Evolutionary conservation across 2,329 filamentous ascomycete species (phyloP).

Genomic region (Colletotrichum sp.): DNA sequence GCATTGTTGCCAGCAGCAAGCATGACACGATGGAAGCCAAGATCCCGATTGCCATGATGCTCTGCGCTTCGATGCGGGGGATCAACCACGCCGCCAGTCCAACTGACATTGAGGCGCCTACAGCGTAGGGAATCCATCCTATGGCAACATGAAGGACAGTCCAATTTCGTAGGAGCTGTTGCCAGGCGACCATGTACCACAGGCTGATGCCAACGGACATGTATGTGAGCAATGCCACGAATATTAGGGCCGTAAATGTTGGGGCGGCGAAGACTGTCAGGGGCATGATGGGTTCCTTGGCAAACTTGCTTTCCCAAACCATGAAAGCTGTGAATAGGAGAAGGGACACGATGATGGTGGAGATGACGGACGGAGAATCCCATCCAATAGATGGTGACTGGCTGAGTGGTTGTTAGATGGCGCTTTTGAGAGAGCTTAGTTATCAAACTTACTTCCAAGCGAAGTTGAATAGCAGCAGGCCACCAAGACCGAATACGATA

Average conservation of each 20-base stretch:
- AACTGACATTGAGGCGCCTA: neutral
- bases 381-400: neutral
- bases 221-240: neutral
- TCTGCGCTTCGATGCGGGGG: neutral
- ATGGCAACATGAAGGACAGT: constrained; percentile 47
- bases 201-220: neutral
- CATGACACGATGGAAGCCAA: neutral
- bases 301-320: neutral
- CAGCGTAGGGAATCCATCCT: neutral
- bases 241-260: neutral
- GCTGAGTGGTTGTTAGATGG: neutral
- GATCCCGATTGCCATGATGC: neutral
- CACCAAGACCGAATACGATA: constrained; percentile 30
- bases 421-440: neutral
- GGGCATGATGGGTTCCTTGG: neutral
- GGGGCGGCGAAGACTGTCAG: neutral
- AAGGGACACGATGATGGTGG: neutral
- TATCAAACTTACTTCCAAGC: constrained; percentile 49
- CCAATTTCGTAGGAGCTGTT: constrained; percentile 32
- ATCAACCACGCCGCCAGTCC: neutral
- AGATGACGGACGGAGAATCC: neutral
- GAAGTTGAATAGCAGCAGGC: constrained; percentile 53
- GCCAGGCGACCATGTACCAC: neutral
- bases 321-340: neutral
- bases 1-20: neutral